Evolutionary conservation across 495 filamentous ascomycete species (phyloP).

Genomic region (Podospora anserina): DNA sequence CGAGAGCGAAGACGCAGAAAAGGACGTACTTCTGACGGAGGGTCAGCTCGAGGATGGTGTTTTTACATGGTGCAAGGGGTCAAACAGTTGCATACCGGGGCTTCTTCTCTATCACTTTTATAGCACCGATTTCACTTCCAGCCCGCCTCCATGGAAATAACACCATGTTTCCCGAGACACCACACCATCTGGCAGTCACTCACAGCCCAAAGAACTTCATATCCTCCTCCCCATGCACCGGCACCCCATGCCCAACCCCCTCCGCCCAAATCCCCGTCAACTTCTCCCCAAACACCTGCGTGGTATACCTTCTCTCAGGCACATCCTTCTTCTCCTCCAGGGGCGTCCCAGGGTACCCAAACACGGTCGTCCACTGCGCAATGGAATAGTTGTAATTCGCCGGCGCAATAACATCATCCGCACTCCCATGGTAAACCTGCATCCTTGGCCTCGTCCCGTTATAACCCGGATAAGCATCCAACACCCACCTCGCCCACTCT

Average conservation of each 20-base stretch:
- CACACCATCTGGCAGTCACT: neutral
- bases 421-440: slow-evolving; percentile 52
- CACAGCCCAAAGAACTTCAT: slow-evolving; percentile 7
- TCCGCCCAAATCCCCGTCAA: neutral
- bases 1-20: no score
- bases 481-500: slow-evolving; percentile 45
- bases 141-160: no score
- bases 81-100: no score
- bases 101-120: no score
- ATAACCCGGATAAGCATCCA: slow-evolving; percentile 48
- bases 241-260: neutral
- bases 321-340: neutral
- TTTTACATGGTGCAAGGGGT: no score
- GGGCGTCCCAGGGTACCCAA: neutral
- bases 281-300: slow-evolving; percentile 1
- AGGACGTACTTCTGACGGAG: no score
- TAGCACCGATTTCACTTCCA: no score
- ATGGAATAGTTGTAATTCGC: slow-evolving; percentile 6
- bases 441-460: slow-evolving; percentile 52
- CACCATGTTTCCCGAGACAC: no score
- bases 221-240: neutral
- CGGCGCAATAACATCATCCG: slow-evolving; percentile 45
- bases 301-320: neutral
- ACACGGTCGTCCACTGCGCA: slow-evolving; percentile 2
- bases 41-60: no score